phyloP scores from a whole-genome alignment of 345 rosid species.

The Mercurialis annua region DNA sequence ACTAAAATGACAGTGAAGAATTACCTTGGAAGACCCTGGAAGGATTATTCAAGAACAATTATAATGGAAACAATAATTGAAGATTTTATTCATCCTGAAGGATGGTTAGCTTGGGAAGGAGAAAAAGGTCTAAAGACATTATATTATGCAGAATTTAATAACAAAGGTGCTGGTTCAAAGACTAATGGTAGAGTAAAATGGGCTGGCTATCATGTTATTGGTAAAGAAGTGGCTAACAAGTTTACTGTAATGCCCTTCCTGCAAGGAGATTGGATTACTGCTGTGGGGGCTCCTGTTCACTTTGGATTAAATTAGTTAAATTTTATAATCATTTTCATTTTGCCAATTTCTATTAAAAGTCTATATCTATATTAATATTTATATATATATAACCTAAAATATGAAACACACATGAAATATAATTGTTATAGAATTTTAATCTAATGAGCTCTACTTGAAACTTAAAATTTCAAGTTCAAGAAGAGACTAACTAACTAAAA shows the following conservation, averaged over 20 bases:
- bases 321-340: too few species aligned
- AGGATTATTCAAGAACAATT: constrained; percentile 57
- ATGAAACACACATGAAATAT: not conserved
- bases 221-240: constrained; percentile 44
- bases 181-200: constrained; percentile 60
- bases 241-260: constrained; percentile 61
- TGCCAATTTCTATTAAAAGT: not conserved
- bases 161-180: constrained; percentile 52
- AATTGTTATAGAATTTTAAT: too few species aligned
- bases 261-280: constrained; percentile 40
- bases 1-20: constrained; percentile 38
- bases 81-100: constrained; percentile 66
- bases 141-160: constrained; percentile 65
- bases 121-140: constrained; percentile 48
- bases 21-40: constrained; percentile 85
- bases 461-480: too few species aligned
- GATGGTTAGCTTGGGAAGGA: constrained; percentile 64
- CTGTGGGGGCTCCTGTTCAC: constrained; percentile 6
- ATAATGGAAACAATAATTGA: constrained; percentile 69
- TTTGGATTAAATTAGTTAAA: constrained; percentile 15
- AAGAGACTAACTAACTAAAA: too few species aligned
- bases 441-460: too few species aligned
- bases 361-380: not conserved
- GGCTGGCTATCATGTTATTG: constrained; percentile 56
- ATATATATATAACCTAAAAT: not conserved